These are phyloP conservation scores for Senna tora DNA, from an alignment of 306 rosid genomes.

Conservation along the genomic window DNA sequence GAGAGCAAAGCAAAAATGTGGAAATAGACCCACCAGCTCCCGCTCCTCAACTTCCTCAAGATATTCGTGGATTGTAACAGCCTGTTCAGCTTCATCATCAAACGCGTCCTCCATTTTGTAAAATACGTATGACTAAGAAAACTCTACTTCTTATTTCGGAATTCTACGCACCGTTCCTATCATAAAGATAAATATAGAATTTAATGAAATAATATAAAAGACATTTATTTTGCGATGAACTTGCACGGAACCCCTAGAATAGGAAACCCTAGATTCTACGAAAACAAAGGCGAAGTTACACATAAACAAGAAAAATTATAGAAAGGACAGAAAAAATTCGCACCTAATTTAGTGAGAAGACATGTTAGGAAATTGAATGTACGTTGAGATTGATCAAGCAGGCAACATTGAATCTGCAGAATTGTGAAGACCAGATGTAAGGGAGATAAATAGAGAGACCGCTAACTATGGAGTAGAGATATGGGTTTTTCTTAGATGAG, in stretches of 20 bases:
- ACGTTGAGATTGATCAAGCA: background rate
- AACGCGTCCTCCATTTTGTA: constrained; percentile 37
- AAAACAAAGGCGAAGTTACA: constrained; percentile 15
- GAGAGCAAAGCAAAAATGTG: background rate
- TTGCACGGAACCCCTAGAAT: background rate
- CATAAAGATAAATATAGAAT: constrained; percentile 8
- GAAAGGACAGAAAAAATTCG: background rate
- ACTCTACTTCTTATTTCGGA: constrained; percentile 10
- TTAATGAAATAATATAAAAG: background rate
- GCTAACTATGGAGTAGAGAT: background rate
- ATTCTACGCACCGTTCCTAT: constrained; percentile 38
- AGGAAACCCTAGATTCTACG: constrained; percentile 59
- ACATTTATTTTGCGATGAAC: background rate
- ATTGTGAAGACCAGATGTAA: background rate
- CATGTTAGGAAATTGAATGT: background rate
- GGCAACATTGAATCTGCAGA: constrained; percentile 1
- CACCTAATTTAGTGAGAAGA: constrained; percentile 33
- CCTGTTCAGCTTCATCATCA: constrained; percentile 53
- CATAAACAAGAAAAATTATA: background rate
- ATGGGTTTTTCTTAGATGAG: too few species aligned
- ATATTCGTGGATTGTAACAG: constrained; percentile 79
- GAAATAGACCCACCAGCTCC: constrained; percentile 66
- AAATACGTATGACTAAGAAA: background rate
- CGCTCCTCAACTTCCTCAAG: constrained; percentile 82
- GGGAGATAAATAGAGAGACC: background rate